Evolutionary conservation across 208 protist species (phyloP).

Genomic region (Leptomonas pyrrhocoris): DNA sequence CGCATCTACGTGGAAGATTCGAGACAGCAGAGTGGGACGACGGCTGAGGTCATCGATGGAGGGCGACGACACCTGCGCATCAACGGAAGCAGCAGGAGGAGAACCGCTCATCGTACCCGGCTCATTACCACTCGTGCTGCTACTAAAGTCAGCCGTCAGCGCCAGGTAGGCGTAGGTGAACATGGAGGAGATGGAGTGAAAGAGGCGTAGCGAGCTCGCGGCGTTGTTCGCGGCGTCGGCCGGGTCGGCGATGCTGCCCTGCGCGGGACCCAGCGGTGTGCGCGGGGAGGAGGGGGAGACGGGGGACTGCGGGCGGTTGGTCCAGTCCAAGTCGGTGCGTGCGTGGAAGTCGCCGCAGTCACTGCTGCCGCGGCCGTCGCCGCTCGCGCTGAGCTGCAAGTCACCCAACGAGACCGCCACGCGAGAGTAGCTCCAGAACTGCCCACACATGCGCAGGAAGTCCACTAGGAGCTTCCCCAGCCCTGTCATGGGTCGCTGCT

Average conservation of each 20-base stretch:
- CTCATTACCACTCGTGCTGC: neutral
- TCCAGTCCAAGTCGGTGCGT: conserved; percentile 4
- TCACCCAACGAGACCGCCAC: conserved; percentile 81
- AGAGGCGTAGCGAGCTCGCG: conserved; percentile 77
- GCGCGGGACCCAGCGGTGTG: conserved; percentile 29
- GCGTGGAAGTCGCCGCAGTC: conserved; percentile 23
- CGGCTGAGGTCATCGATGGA: conserved; percentile 49
- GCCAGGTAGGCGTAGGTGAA: conserved; percentile 78
- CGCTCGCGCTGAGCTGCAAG: neutral
- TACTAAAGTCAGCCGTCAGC: conserved; percentile 52
- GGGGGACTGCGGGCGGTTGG: conserved; percentile 18
- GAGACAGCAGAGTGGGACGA: conserved; percentile 83
- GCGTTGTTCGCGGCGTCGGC: conserved; percentile 81
- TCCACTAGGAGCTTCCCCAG: conserved; percentile 92
- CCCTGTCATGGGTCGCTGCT: conserved; percentile 64
- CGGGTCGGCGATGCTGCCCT: conserved; percentile 77
- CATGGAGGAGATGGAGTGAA: conserved; percentile 66
- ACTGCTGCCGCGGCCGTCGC: neutral
- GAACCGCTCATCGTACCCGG: neutral
- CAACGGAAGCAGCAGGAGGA: neutral
- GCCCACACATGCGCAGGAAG: conserved; percentile 94
- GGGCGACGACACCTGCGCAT: conserved; percentile 33
- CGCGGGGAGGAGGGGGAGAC: conserved; percentile 34
- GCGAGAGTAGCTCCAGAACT: conserved; percentile 79
- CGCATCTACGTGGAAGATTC: conserved; percentile 80